Percentiles rank a stretch among this genome's conserved stretches.
Conservation (phyloP, 2,329 filamentous ascomycete genomes). For the Ophiostoma novo-ulmi region DNA sequence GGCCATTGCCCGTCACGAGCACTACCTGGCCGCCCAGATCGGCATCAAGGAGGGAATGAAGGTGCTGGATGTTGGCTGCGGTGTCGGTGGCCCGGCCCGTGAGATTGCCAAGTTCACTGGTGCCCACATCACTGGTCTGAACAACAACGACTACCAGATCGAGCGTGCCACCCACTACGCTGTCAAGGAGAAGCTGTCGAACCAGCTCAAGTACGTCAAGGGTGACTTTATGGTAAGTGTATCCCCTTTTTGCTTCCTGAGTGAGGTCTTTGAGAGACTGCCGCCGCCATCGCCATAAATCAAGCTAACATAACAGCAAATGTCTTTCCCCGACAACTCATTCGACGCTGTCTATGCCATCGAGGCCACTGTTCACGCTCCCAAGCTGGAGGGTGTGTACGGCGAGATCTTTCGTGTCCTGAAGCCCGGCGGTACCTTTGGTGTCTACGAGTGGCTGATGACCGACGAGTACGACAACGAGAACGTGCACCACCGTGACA, state of each 20-base stretch:
- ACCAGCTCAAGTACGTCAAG: constrained; percentile 83
- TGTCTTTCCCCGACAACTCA: constrained; percentile 84
- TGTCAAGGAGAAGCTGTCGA: constrained; percentile 68
- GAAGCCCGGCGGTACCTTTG: constrained; percentile 92
- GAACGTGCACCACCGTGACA: constrained; percentile 78
- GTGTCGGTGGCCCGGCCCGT: constrained; percentile 88
- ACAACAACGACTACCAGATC: constrained; percentile 99
- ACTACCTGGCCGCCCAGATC: constrained; percentile 90
- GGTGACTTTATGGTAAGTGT: constrained; percentile 84
- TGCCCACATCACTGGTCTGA: constrained; percentile 81
- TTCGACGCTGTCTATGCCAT: constrained; percentile 98
- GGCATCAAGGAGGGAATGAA: constrained; percentile 79
- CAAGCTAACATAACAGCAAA: constrained; percentile 50
- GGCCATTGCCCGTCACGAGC: constrained; percentile 92
- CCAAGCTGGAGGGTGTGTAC: constrained; percentile 85
- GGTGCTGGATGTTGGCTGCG: constrained; percentile 93
- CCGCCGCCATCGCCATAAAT: background rate
- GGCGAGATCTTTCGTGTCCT: constrained; percentile 89
- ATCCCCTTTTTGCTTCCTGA: background rate
- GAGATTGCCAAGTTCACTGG: constrained; percentile 96
- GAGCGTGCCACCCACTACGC: constrained; percentile 86
- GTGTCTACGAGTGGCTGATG: constrained; percentile 99
- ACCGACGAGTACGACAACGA: constrained; percentile 89
- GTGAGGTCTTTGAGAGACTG: background rate
- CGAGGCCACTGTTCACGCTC: constrained; percentile 93